These are phyloP conservation scores for Diospyros kaki DNA, from an alignment of 148 eudicot genomes.

Conservation along the genomic window DNA sequence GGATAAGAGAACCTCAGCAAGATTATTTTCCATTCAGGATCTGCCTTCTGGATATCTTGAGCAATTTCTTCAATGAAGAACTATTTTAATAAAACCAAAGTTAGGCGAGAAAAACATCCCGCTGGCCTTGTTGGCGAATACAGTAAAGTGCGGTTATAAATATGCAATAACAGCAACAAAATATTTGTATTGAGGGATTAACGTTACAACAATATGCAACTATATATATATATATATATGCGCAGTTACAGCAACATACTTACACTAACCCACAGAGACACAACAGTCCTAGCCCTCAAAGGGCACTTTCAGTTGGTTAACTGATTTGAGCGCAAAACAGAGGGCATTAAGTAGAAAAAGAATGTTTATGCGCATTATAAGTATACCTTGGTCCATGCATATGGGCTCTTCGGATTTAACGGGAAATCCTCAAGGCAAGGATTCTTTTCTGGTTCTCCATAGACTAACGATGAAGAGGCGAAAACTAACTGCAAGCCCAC, in stretches of 20 bases:
- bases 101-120: not conserved
- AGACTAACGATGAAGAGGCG: constrained; percentile 91
- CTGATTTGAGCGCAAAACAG: not conserved
- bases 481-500: constrained; percentile 62
- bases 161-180: no score
- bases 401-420: constrained; percentile 78
- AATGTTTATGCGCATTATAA: not conserved
- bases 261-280: not conserved
- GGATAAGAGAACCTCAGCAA: constrained; percentile 91
- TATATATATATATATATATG: no score
- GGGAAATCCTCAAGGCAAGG: constrained; percentile 78
- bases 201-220: constrained; percentile 25
- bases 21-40: constrained; percentile 70
- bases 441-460: constrained; percentile 79
- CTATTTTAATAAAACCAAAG: constrained; percentile 25
- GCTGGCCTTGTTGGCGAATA: no score
- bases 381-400: constrained; percentile 86
- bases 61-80: constrained; percentile 81
- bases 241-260: no score
- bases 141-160: no score
- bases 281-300: not conserved
- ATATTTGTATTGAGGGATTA: constrained; percentile 36
- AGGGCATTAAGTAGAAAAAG: not conserved
- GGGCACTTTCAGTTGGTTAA: not conserved
- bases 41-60: constrained; percentile 68